Conservation (phyloP, 495 filamentous ascomycete genomes). For the Penicillium macrosclerotiorum region DNA sequence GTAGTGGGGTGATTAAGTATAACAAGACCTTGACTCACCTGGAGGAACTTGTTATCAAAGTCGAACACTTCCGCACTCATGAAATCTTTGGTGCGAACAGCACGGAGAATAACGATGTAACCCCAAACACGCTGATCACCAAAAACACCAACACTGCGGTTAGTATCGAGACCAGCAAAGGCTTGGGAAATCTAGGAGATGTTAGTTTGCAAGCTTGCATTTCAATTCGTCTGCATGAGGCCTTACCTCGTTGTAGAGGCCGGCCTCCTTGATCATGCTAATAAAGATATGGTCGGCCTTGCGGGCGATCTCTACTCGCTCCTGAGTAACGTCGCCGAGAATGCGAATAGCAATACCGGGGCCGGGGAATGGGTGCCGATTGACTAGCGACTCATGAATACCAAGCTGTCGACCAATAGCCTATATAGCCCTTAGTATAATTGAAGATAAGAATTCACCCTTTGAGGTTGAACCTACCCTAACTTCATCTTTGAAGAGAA, state of each 20-base stretch:
- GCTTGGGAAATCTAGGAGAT: constrained; percentile 65
- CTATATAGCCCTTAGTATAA: constrained; percentile 1
- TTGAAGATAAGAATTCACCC: neutral
- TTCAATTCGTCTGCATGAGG: neutral
- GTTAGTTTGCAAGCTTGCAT: constrained; percentile 4
- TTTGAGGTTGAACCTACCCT: constrained; percentile 30
- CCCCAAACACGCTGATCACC: constrained; percentile 25
- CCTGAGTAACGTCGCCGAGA: constrained; percentile 80
- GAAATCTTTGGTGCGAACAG: constrained; percentile 21
- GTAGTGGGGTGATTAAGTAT: too few species aligned
- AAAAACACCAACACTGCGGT: constrained; percentile 20
- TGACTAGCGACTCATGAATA: constrained; percentile 74
- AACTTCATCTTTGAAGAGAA: constrained; percentile 80
- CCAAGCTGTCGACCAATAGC: constrained; percentile 74
- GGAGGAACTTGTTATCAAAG: constrained; percentile 15
- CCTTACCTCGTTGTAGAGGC: constrained; percentile 65
- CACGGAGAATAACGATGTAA: constrained; percentile 26
- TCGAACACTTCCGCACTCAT: constrained; percentile 19
- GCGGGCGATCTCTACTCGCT: constrained; percentile 76
- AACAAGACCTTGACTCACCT: constrained; percentile 1
- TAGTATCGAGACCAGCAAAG: constrained; percentile 67
- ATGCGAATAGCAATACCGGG: constrained; percentile 90
- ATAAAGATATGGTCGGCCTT: constrained; percentile 86
- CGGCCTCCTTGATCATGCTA: constrained; percentile 76
- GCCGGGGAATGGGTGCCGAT: constrained; percentile 77